Base-by-base conservation (phyloP, 805 yeast species). In the Metschnikowia anglica region DNA sequence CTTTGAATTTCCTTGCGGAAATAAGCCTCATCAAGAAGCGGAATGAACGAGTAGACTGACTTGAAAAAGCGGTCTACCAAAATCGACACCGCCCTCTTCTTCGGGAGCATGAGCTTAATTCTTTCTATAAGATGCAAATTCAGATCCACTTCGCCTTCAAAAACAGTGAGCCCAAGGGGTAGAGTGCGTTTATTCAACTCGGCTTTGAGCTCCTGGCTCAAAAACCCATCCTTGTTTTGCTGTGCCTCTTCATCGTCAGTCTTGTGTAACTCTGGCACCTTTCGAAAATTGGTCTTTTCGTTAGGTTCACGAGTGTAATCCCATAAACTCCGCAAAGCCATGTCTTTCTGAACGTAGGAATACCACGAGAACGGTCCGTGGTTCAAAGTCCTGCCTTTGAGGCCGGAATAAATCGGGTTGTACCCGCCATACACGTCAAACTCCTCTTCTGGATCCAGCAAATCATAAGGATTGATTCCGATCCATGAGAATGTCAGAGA, bases 331-430 rank as follows among this genome's bases (percentile, higher is more conserved):
- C 15, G 24, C 30, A 58, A 37, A 1, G 50, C 60, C 3, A 61
- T 63, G 58, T 80, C 85, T 48, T 69, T 76, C 41, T 69, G 67
- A 40, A 79, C 58, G 19, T 74, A 43, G 0, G 83, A 59, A 3
- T 73, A 49, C 73, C 80, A 73, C 1, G 81, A 58, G 26, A 77
- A 65, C 0, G 83, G 79, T 1, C 83, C 85, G 56, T 69, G 73
- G 50, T 72, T 70, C 45, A 68, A 66, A 24, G 72, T 58, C 32
- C 77, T 58, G 11, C 54, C 41, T 3, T 70, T 61, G 37, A 65
- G 70, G 20, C 65, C 65, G 13, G 67, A 47, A 39, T 69, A 59
- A 41, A 76, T 63, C 0, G 83, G 73, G 3, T 68, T 48, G 48
- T 66, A 66, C 2, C 74, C 76, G 0, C 59, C 60, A 46, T 66